These are phyloP conservation scores for Yarrowia bubula DNA, from an alignment of 805 yeast genomes.

Conservation along the genomic window DNA sequence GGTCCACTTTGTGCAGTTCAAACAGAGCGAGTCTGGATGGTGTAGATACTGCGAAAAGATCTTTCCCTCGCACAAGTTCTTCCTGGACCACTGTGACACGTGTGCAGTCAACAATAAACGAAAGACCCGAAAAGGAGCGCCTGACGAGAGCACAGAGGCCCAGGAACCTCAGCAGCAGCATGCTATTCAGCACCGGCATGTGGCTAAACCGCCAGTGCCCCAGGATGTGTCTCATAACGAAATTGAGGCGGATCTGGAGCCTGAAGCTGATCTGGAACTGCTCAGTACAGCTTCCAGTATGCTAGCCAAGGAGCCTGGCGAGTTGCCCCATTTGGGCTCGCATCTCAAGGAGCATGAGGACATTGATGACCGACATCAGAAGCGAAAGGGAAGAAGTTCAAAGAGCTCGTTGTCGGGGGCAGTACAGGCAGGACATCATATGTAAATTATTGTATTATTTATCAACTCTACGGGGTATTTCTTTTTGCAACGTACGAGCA, in stretches of 20 bases:
- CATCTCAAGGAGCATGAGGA: neutral
- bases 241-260: slow-evolving; percentile 6
- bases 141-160: neutral
- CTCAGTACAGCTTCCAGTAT: slow-evolving; percentile 16
- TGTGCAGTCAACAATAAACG: slow-evolving; percentile 47
- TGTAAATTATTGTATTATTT: slow-evolving; percentile 25
- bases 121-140: slow-evolving; percentile 4
- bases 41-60: slow-evolving; percentile 62
- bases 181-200: neutral
- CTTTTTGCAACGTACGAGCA: no score
- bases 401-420: slow-evolving; percentile 12
- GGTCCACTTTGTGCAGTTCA: slow-evolving; percentile 59
- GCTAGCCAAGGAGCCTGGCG: slow-evolving; percentile 19
- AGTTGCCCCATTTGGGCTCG: neutral
- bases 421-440: slow-evolving; percentile 19
- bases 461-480: neutral
- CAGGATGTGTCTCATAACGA: slow-evolving; percentile 6
- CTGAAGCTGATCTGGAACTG: slow-evolving; percentile 12
- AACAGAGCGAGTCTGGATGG: slow-evolving; percentile 59
- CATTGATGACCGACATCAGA: neutral
- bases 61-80: slow-evolving; percentile 54
- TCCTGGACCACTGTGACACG: slow-evolving; percentile 61
- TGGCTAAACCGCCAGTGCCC: neutral
- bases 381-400: slow-evolving; percentile 1
- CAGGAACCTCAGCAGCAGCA: neutral